Conservation (phyloP, 2,329 filamentous ascomycete species). For the Neofusicoccum cordaticola region DNA sequence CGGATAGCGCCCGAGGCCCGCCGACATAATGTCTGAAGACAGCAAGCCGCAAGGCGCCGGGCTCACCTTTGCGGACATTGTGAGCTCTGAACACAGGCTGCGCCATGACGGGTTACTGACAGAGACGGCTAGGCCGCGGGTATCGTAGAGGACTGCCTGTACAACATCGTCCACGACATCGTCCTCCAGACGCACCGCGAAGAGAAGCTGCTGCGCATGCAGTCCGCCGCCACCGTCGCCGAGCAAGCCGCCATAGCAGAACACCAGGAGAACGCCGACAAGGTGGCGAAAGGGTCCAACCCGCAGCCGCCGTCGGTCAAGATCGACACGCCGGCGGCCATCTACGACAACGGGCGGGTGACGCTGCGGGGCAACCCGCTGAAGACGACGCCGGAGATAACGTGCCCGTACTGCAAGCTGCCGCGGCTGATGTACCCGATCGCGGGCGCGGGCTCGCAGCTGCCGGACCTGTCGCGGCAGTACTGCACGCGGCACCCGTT, state of each 20-base stretch:
- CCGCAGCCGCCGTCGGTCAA: constrained; percentile 54
- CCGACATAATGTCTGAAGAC: constrained; percentile 11
- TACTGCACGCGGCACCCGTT: constrained; percentile 80
- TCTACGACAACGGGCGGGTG: constrained; percentile 68
- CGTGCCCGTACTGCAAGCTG: constrained; percentile 72
- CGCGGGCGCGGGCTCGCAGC: constrained; percentile 66
- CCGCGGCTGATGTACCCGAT: constrained; percentile 71
- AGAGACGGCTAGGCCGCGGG: constrained; percentile 28
- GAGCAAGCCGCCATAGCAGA: constrained; percentile 35
- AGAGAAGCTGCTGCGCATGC: constrained; percentile 72
- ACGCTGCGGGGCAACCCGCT: constrained; percentile 70
- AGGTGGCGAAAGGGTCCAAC: constrained; percentile 39
- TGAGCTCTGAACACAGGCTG: background rate
- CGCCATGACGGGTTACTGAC: background rate
- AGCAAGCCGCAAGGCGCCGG: constrained; percentile 6
- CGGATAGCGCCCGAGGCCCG: background rate
- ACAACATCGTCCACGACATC: constrained; percentile 74
- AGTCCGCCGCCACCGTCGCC: constrained; percentile 53
- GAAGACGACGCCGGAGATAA: constrained; percentile 66
- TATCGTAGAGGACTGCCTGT: constrained; percentile 71
- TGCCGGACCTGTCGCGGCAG: constrained; percentile 56
- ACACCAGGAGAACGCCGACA: constrained; percentile 55
- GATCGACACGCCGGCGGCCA: constrained; percentile 62
- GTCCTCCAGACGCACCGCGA: constrained; percentile 72
- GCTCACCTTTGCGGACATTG: constrained; percentile 14